phyloP scores from a whole-genome alignment of 306 rosid genomes.

The Clitoria ternatea region DNA sequence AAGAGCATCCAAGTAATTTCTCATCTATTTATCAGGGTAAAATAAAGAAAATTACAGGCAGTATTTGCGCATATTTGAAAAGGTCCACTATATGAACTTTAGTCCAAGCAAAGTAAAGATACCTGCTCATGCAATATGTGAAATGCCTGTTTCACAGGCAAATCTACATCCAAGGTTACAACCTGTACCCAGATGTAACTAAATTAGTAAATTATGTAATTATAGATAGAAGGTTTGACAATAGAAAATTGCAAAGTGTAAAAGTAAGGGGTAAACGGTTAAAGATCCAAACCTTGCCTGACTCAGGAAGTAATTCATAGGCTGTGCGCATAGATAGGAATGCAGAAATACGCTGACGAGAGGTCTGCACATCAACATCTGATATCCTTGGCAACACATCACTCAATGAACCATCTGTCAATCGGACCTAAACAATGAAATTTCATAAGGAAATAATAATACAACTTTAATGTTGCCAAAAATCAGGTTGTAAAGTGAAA shows the following conservation, averaged over 20 bases:
- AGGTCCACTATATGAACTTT: slow-evolving; percentile 1
- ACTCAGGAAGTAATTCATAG: slow-evolving; percentile 96
- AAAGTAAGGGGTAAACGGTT: slow-evolving; percentile 25
- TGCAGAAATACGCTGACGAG: slow-evolving; percentile 71
- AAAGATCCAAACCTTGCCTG: slow-evolving; percentile 96
- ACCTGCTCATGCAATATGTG: slow-evolving; percentile 96
- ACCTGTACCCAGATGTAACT: slow-evolving; percentile 52
- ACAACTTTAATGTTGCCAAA: neutral
- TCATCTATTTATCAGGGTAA: slow-evolving; percentile 8
- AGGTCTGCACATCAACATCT: slow-evolving; percentile 77
- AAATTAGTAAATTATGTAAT: slow-evolving; percentile 12
- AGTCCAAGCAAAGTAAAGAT: slow-evolving; percentile 21
- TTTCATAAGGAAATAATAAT: slow-evolving; percentile 14
- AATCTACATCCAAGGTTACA: slow-evolving; percentile 78
- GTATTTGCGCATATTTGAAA: neutral
- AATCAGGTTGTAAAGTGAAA: slow-evolving; percentile 12
- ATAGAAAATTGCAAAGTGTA: too few relatives aligned
- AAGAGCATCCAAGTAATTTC: neutral
- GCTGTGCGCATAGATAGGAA: slow-evolving; percentile 72
- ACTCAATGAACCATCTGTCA: slow-evolving; percentile 56
- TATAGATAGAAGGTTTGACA: neutral
- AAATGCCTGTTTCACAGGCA: slow-evolving; percentile 98
- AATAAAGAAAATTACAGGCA: slow-evolving; percentile 14
- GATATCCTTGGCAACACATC: slow-evolving; percentile 65
- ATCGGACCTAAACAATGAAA: slow-evolving; percentile 53